Evolutionary conservation across 2,329 filamentous ascomycete species (phyloP), one percentile per base, ranked within the genome.

Genomic region (Microsporum audouinii): DNA sequence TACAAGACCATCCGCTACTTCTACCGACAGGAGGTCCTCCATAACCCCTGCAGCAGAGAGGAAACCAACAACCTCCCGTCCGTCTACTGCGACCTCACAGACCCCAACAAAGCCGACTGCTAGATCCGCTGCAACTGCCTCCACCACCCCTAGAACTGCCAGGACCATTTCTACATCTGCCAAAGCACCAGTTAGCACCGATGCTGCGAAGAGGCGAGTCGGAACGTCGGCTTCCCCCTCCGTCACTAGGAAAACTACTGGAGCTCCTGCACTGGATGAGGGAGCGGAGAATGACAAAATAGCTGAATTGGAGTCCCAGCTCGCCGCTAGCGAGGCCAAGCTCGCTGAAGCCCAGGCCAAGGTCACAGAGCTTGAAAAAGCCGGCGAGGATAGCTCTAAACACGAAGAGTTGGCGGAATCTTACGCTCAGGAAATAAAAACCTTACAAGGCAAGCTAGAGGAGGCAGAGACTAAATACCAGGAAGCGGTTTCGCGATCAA

Each of bases 21-120:
- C 69, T 5, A 47, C 71, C 33, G 73, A 76, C 58, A 71, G 75
- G 27, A 71, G 73, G 62, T 70, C 71, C 29, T 76, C 71, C 63
- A 69, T 74, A 36, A 71, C 71, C 34, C 70, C 75, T 3, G 62
- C 71, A 4, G 62, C 70, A 3, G 72, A 73, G 55, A 71, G 68
- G 60, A 73, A 71, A 61, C 61, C 71, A 43, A 59, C 69, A 2
- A 65, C 67, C 39, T 63, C 66, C 2, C 68, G 69, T 23, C 63
- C 70, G 7, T 64, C 66, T 33, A 66, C 67, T 6, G 68, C 69
- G 3, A 66, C 45, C 66, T 73, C 75, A 62, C 45, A 51, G 68
- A 73, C 61, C 65, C 70, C 36, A 65, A 74, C 29, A 67, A 75
- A 58, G 66, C 67, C 41, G 67, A 71, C 63, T 2, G 58, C 65